Evolutionary conservation across 768 basidiomycete genomes (phyloP), one percentile per base, ranked within the genome.

Genomic region (Hygrocybe coccinea): DNA sequence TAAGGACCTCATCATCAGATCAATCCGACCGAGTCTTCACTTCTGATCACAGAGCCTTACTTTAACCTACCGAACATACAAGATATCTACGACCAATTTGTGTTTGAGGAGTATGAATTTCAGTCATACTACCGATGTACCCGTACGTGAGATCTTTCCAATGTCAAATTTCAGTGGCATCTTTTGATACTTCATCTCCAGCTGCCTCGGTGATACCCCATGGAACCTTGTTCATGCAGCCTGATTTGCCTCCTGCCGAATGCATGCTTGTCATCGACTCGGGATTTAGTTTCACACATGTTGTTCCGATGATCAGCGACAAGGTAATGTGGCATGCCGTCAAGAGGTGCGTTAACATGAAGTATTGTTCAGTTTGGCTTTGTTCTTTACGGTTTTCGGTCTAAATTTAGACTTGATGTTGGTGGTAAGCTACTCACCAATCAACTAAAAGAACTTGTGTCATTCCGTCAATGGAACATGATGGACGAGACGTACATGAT

Each of bases 381-480:
- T 29, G 48, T 51, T 35, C 47, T 54, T 37, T 54, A 34, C 44
- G 43, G 51, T 43, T 34, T 56, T 60, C n/a, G 59, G 33, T 51
- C 39, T n/a, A 51, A 59, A 55, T 19, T 37, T 69, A 95, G 95
- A 65, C 83, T 98, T 69, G 93, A 97, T 65, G 86, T 97, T 15
- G 95, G 95, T 50, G 95, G 95, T 46, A 97, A 98, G 73, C 79
- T 98, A 9, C 70, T 98, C 55, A 97, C 95, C 22, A 97, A 98
- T 71, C 90, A 95, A 50, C 80, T 98, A 21, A 97, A 97, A 66
- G 91, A 95, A 65, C 79, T 95, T 44, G 83, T 95, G 5, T 95
- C 93, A 11, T 97, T 89, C 69, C 85, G 95, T 43, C 95, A 97
- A 66, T 97, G 91, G 90, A 91, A 97, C 69, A 92, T 97, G 90